These are phyloP conservation scores for Cubamyces lactineus DNA, from an alignment of 768 basidiomycete species.

Conservation along the genomic window DNA sequence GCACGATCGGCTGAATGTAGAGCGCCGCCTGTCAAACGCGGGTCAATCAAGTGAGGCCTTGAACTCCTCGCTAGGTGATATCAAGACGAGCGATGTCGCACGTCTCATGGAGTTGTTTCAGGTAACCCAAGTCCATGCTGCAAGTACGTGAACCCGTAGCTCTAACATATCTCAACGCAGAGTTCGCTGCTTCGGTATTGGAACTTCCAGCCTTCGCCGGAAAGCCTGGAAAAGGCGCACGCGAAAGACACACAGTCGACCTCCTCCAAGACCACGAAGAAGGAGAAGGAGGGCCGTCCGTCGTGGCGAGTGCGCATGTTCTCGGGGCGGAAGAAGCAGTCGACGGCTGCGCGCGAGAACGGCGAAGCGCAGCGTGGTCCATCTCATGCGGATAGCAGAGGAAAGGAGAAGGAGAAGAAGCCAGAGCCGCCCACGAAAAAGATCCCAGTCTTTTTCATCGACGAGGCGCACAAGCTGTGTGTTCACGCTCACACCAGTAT, in stretches of 20 bases:
- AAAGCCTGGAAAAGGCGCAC: conserved; percentile 11
- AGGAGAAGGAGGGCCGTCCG: conserved; percentile 13
- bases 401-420: conserved; percentile 37
- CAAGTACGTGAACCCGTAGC: neutral
- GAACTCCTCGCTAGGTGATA: conserved; percentile 34
- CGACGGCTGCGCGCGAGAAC: conserved; percentile 16
- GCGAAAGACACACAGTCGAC: conserved; percentile 18
- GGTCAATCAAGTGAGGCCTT: conserved; percentile 37
- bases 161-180: conserved; percentile 36
- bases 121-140: conserved; percentile 34
- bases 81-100: conserved; percentile 80
- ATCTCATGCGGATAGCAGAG: conserved; percentile 30
- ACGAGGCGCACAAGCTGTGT: conserved; percentile 84
- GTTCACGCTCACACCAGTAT: neutral
- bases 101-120: conserved; percentile 87
- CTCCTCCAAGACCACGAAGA: conserved; percentile 7
- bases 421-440: conserved; percentile 54
- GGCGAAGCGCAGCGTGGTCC: conserved; percentile 7
- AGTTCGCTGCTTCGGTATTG: conserved; percentile 74
- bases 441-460: conserved; percentile 81
- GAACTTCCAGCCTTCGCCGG: conserved; percentile 55
- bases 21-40: conserved; percentile 58
- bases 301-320: conserved; percentile 28
- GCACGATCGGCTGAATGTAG: conserved; percentile 78
- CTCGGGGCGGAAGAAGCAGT: conserved; percentile 21